Percentiles rank a stretch among this genome's conserved stretches.
These are phyloP conservation scores for Herpetospermum pedunculosum DNA, from an alignment of 306 rosid species.

Conservation along the genomic window DNA sequence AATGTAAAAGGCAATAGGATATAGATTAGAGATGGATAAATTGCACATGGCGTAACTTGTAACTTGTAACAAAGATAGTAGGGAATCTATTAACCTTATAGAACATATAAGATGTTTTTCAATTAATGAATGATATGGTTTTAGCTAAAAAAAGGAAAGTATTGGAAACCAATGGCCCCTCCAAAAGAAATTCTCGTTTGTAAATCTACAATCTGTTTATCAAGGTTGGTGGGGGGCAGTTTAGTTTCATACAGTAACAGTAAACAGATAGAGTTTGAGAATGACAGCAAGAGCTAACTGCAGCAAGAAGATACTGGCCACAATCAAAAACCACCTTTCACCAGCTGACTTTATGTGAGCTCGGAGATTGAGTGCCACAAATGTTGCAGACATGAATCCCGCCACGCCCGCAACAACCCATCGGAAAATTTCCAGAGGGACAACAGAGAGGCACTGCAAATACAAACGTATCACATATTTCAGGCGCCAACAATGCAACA, in stretches of 20 bases:
- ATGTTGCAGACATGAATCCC: constrained; percentile 86
- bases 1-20: too few relatives aligned
- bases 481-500: constrained; percentile 7
- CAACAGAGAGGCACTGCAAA: constrained; percentile 78
- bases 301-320: constrained; percentile 80
- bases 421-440: constrained; percentile 68
- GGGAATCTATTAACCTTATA: too few relatives aligned
- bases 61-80: too few relatives aligned
- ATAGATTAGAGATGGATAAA: too few relatives aligned
- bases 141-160: neutral
- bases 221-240: constrained; percentile 4
- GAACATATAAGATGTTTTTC: neutral
- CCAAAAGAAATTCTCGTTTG: neutral
- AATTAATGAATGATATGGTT: constrained; percentile 7
- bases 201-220: too few relatives aligned
- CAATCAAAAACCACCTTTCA: constrained; percentile 85
- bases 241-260: constrained; percentile 48
- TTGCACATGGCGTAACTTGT: too few relatives aligned
- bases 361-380: constrained; percentile 80
- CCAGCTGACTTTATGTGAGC: constrained; percentile 89
- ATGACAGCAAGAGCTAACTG: constrained; percentile 78
- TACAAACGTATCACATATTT: neutral
- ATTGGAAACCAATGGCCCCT: neutral
- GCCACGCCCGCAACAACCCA: constrained; percentile 86
- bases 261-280: constrained; percentile 72